A percentile compares a stretch with the other conserved stretches of the same genome.
Conservation (phyloP, 1,139 yeast species). For the Saccharomyces hybrid region DNA sequence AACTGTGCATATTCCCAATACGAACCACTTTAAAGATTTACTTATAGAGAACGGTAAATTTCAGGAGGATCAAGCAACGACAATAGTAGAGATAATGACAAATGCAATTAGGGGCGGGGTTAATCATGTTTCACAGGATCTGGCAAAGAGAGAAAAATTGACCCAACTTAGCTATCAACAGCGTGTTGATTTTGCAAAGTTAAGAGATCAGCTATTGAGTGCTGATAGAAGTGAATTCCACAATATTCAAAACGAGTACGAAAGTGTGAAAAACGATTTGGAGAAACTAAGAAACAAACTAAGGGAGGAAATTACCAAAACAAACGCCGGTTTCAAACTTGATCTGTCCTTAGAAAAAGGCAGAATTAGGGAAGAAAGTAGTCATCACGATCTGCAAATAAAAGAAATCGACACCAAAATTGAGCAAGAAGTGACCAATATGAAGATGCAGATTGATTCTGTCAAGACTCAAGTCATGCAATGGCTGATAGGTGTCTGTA, state of each 20-base stretch:
- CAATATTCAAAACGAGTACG: slow-evolving; percentile 78
- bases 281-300: slow-evolving; percentile 79
- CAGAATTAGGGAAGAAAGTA: slow-evolving; percentile 85
- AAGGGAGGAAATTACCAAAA: slow-evolving; percentile 86
- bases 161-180: slow-evolving; percentile 88
- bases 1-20: slow-evolving; percentile 25
- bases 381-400: slow-evolving; percentile 85
- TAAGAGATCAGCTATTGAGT: slow-evolving; percentile 83
- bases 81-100: slow-evolving; percentile 68
- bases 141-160: slow-evolving; percentile 75
- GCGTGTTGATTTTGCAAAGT: slow-evolving; percentile 90
- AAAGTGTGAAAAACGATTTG: slow-evolving; percentile 71
- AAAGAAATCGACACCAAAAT: slow-evolving; percentile 93
- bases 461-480: slow-evolving; percentile 96
- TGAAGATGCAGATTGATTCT: slow-evolving; percentile 89
- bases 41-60: slow-evolving; percentile 61
- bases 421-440: slow-evolving; percentile 90
- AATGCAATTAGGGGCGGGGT: slow-evolving; percentile 80
- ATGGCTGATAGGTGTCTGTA: slow-evolving; percentile 96
- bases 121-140: slow-evolving; percentile 60
- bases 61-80: slow-evolving; percentile 66
- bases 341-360: slow-evolving; percentile 93
- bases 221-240: slow-evolving; percentile 84
- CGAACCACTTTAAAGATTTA: slow-evolving; percentile 22
- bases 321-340: slow-evolving; percentile 81